phyloP scores from a whole-genome alignment of 495 filamentous ascomycete species.

The Hypoxylon cercidicola region DNA sequence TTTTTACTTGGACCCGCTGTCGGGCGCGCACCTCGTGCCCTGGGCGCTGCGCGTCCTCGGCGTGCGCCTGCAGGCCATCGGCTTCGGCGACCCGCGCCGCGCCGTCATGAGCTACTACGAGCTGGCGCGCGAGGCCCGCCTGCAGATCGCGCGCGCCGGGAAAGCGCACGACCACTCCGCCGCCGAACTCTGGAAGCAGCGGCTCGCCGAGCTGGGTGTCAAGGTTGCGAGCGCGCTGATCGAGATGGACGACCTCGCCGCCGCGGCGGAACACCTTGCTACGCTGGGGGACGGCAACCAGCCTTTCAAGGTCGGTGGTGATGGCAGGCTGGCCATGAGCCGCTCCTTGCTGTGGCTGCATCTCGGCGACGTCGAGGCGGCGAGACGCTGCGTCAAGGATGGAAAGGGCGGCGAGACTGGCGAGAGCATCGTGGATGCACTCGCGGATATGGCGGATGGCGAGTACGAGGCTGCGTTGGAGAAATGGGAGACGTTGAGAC shows the following conservation, averaged over 20 bases:
- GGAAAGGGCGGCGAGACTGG: constrained; percentile 36
- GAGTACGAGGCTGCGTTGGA: constrained; percentile 70
- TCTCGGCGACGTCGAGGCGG: constrained; percentile 78
- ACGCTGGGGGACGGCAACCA: constrained; percentile 60
- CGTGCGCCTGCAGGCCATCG: constrained; percentile 84
- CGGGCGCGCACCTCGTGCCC: constrained; percentile 72
- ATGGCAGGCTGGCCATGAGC: constrained; percentile 52
- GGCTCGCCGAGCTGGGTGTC: constrained; percentile 80
- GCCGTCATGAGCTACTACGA: constrained; percentile 91
- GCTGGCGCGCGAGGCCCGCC: constrained; percentile 78
- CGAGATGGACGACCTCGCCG: constrained; percentile 89
- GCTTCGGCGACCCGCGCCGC: constrained; percentile 82
- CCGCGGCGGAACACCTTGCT: constrained; percentile 74
- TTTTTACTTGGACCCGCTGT: constrained; percentile 69
- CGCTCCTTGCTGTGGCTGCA: constrained; percentile 76
- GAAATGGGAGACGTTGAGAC: constrained; percentile 69
- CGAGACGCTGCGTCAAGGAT: constrained; percentile 60
- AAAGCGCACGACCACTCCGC: constrained; percentile 55
- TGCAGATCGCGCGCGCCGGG: constrained; percentile 54
- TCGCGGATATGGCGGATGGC: constrained; percentile 83
- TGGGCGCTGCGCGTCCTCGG: constrained; percentile 88
- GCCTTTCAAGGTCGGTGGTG: constrained; percentile 55
- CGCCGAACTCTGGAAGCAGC: constrained; percentile 69
- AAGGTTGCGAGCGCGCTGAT: constrained; percentile 81
- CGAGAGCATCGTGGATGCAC: constrained; percentile 63